These are phyloP conservation scores for Colletotrichum neosansevieriae DNA, from an alignment of 2,329 filamentous ascomycete genomes.

Conservation along the genomic window DNA sequence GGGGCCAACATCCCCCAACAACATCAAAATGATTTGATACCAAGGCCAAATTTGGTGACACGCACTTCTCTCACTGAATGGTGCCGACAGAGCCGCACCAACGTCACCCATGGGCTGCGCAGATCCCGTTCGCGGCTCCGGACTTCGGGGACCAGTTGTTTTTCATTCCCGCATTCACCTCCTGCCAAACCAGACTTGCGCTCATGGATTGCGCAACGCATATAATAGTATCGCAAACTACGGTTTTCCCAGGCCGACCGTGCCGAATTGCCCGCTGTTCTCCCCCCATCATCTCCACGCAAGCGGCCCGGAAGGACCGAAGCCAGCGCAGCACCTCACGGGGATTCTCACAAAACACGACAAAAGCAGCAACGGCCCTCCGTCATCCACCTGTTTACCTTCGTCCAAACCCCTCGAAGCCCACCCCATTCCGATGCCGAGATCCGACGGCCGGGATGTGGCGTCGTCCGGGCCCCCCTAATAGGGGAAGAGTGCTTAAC, in stretches of 20 bases:
- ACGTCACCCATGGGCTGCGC: conserved; percentile 11
- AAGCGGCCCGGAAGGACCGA: conserved; percentile 6
- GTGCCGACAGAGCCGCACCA: conserved; percentile 33
- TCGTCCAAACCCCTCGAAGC: conserved; percentile 18
- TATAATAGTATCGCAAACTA: neutral
- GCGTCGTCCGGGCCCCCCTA: conserved; percentile 29
- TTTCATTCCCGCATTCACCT: neutral
- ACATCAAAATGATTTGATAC: neutral
- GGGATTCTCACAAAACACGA: too few species aligned
- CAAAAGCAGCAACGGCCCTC: neutral
- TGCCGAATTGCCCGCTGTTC: neutral
- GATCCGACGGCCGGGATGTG: conserved; percentile 38
- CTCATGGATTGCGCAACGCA: conserved; percentile 32
- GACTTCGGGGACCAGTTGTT: neutral
- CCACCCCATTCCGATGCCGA: conserved; percentile 26
- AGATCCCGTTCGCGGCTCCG: conserved; percentile 23
- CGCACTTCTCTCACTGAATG: neutral
- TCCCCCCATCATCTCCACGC: neutral
- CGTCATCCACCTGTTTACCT: conserved; percentile 6
- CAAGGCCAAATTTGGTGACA: conserved; percentile 9
- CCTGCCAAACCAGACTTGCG: neutral
- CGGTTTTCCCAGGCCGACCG: neutral
- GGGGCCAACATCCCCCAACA: neutral
- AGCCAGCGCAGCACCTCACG: neutral
- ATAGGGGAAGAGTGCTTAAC: neutral